Evolutionary conservation across 257 asterid species (phyloP).

Genomic region (Anisodus acutangulus): DNA sequence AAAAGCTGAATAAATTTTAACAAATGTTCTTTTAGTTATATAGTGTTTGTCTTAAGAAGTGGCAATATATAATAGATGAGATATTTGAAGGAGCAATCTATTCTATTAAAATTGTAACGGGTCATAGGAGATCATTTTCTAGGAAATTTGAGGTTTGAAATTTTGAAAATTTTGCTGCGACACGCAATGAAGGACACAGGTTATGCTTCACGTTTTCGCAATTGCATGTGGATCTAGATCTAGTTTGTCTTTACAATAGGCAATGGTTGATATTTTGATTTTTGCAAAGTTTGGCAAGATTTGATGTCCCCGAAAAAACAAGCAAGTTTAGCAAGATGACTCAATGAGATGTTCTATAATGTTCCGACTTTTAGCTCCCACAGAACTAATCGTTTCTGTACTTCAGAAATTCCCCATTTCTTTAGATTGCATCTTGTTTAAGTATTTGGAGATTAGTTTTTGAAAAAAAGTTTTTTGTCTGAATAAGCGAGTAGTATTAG

Average conservation of each 20-base stretch:
- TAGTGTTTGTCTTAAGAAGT: background rate
- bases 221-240: too few relatives aligned
- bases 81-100: background rate
- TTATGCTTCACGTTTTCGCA: background rate
- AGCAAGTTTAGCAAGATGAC: background rate
- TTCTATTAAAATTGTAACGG: background rate
- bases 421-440: background rate
- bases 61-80: background rate
- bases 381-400: background rate
- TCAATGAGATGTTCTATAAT: background rate
- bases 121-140: background rate
- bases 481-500: background rate
- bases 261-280: background rate
- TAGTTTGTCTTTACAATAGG: background rate
- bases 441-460: background rate
- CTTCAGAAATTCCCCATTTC: background rate
- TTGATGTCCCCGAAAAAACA: background rate
- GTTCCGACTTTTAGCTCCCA: too few relatives aligned
- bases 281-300: background rate
- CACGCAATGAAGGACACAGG: background rate
- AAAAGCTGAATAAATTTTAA: background rate
- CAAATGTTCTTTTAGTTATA: background rate
- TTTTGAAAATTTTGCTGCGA: background rate
- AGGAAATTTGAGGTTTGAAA: background rate
- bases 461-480: background rate